These are phyloP conservation scores for Trichomonascaceae sp. DNA, from an alignment of 1,139 yeast species.

Conservation along the genomic window DNA sequence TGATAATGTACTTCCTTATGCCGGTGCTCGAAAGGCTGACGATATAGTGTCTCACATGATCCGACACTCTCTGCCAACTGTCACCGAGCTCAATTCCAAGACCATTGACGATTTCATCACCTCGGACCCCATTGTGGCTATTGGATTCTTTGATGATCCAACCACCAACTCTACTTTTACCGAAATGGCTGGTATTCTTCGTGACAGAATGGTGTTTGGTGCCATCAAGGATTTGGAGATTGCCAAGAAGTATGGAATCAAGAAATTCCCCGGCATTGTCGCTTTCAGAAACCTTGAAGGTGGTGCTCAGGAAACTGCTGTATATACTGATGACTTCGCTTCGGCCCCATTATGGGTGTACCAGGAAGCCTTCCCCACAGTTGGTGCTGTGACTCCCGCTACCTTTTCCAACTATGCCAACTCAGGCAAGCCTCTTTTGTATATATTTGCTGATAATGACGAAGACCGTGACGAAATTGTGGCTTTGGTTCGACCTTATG, in stretches of 20 bases:
- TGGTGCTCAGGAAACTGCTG: conserved; percentile 39
- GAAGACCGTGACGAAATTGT: conserved; percentile 59
- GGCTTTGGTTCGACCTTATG: conserved; percentile 52
- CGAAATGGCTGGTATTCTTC: conserved; percentile 48
- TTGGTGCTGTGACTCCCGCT: conserved; percentile 84
- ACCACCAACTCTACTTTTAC: conserved; percentile 44
- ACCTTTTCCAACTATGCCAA: conserved; percentile 73
- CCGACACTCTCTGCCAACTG: conserved; percentile 79
- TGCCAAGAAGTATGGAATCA: conserved; percentile 42
- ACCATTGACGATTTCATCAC: conserved; percentile 43
- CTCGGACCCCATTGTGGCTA: conserved; percentile 50
- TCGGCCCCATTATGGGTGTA: conserved; percentile 50
- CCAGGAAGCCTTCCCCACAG: conserved; percentile 72
- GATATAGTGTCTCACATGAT: conserved; percentile 75
- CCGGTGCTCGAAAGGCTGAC: conserved; percentile 77
- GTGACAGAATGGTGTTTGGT: conserved; percentile 60
- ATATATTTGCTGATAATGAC: conserved; percentile 69
- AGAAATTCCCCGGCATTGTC: conserved; percentile 42
- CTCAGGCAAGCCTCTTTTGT: conserved; percentile 72
- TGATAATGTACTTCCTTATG: conserved; percentile 47
- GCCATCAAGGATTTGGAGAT: conserved; percentile 46
- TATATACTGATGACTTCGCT: conserved; percentile 30
- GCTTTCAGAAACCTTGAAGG: conserved; percentile 41
- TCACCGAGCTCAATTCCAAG: conserved; percentile 46
- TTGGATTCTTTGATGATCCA: conserved; percentile 39